These are phyloP conservation scores for Neoarthrinium moseri DNA, from an alignment of 2,329 filamentous ascomycete genomes.

Conservation along the genomic window DNA sequence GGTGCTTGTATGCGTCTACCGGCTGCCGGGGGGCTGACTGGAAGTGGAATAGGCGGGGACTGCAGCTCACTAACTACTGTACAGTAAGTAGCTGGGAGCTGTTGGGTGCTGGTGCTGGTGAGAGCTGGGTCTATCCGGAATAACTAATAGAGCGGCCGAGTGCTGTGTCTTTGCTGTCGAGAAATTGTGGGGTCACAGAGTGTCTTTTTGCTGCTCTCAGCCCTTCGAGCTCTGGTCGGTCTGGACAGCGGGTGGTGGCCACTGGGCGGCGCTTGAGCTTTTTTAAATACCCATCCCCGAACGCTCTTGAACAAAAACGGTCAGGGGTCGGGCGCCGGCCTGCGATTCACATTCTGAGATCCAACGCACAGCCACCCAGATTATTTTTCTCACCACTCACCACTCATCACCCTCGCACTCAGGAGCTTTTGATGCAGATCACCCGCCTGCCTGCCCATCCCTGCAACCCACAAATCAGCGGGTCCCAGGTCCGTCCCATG, in stretches of 20 bases:
- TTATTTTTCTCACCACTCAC: too few relatives aligned
- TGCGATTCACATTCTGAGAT: too few relatives aligned
- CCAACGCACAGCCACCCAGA: constrained; percentile 9
- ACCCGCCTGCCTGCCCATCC: too few relatives aligned
- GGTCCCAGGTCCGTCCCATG: too few relatives aligned
- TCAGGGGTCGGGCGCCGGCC: constrained; percentile 10
- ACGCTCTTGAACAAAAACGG: background rate
- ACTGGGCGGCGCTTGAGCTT: constrained; percentile 9
- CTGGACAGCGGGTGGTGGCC: background rate
- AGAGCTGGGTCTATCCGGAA: too few relatives aligned
- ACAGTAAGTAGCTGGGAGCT: background rate
- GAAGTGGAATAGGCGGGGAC: background rate
- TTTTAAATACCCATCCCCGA: constrained; percentile 8
- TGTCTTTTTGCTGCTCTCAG: too few relatives aligned
- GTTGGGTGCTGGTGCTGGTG: background rate
- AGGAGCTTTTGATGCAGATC: background rate
- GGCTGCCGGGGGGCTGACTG: too few relatives aligned
- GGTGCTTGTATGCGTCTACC: background rate
- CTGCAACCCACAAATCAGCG: too few relatives aligned
- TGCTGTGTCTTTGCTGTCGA: too few relatives aligned
- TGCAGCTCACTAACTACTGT: background rate
- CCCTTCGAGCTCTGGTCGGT: too few relatives aligned
- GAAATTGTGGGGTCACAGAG: background rate
- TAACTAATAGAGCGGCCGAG: too few relatives aligned
- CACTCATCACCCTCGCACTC: too few relatives aligned